Conservation (phyloP, 352 stramenopile species). For the Thalassiosira tumida region DNA sequence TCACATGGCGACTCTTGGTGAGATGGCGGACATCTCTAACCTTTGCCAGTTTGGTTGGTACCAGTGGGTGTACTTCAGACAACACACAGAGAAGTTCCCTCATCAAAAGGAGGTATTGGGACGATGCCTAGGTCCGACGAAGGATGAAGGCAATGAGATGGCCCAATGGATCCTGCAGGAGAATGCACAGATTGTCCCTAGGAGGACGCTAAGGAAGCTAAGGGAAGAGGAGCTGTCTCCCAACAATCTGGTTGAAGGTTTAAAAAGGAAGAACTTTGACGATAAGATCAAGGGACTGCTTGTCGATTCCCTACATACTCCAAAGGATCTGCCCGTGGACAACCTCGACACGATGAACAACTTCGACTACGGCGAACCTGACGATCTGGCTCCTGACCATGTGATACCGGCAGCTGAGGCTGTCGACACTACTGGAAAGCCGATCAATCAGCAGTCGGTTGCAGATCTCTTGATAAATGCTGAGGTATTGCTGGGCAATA, state of each 20-base stretch:
- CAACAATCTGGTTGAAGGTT: constrained; percentile 24
- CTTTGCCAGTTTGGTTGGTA: constrained; percentile 62
- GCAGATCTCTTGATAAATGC: constrained; percentile 50
- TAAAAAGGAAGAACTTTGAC: constrained; percentile 54
- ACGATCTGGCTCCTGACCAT: background rate
- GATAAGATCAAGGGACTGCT: background rate
- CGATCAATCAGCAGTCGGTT: constrained; percentile 47
- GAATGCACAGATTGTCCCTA: constrained; percentile 60
- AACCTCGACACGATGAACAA: background rate
- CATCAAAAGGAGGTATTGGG: constrained; percentile 59
- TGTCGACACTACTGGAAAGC: constrained; percentile 46
- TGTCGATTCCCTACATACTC: constrained; percentile 31
- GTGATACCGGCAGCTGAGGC: constrained; percentile 52
- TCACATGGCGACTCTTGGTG: constrained; percentile 30
- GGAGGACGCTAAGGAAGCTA: constrained; percentile 28
- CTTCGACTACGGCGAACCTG: background rate
- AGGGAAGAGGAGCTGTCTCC: constrained; percentile 41
- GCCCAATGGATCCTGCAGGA: constrained; percentile 48
- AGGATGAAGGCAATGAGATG: constrained; percentile 61
- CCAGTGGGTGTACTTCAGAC: constrained; percentile 74
- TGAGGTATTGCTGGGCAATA: constrained; percentile 28
- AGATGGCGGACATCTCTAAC: constrained; percentile 65
- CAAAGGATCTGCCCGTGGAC: background rate
- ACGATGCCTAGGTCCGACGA: constrained; percentile 67
- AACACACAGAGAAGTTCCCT: constrained; percentile 17